A percentile compares a stretch with the other conserved stretches of the same genome.
phyloP scores from a whole-genome alignment of 352 stramenopile genomes.

The Phytophthora europaea region DNA sequence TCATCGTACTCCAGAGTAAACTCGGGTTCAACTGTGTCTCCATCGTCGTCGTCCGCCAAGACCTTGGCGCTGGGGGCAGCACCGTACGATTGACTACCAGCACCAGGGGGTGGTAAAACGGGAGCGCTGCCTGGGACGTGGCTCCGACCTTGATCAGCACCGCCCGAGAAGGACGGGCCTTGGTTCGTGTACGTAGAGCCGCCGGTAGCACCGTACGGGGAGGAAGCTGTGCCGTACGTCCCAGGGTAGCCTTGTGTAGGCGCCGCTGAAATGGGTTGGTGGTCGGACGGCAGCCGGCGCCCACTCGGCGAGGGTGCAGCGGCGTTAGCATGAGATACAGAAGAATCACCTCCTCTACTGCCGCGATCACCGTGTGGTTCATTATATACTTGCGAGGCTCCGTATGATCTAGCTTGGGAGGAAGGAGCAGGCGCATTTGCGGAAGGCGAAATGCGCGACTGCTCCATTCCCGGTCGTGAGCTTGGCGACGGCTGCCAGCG shows the following conservation, averaged over 20 bases:
- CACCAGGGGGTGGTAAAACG: slow-evolving; percentile 32
- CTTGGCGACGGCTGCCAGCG: slow-evolving; percentile 42
- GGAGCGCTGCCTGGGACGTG: slow-evolving; percentile 25
- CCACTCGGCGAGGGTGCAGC: slow-evolving; percentile 31
- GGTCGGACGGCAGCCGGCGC: slow-evolving; percentile 27
- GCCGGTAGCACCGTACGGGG: slow-evolving; percentile 24
- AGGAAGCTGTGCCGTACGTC: slow-evolving; percentile 23
- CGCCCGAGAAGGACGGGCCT: slow-evolving; percentile 28
- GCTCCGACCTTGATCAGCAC: slow-evolving; percentile 30
- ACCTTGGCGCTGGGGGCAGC: slow-evolving; percentile 19
- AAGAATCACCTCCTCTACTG: slow-evolving; percentile 52
- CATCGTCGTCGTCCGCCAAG: slow-evolving; percentile 71
- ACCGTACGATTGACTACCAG: slow-evolving; percentile 35
- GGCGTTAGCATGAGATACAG: slow-evolving; percentile 60
- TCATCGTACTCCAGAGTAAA: slow-evolving; percentile 87
- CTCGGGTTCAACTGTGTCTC: slow-evolving; percentile 59
- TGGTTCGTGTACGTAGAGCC: slow-evolving; percentile 30
- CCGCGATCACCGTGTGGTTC: slow-evolving; percentile 63
- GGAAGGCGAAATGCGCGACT: slow-evolving; percentile 29
- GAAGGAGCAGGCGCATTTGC: slow-evolving; percentile 41
- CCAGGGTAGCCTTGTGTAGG: slow-evolving; percentile 30
- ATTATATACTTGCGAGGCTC: slow-evolving; percentile 70
- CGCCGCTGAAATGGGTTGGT: slow-evolving; percentile 8
- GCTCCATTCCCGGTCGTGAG: slow-evolving; percentile 28
- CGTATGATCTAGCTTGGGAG: slow-evolving; percentile 70